A percentile compares a stretch with the other conserved stretches of the same genome.
Conservation (phyloP, 371 early-diverging fungal species). For the Rhizopus delemar region DNA sequence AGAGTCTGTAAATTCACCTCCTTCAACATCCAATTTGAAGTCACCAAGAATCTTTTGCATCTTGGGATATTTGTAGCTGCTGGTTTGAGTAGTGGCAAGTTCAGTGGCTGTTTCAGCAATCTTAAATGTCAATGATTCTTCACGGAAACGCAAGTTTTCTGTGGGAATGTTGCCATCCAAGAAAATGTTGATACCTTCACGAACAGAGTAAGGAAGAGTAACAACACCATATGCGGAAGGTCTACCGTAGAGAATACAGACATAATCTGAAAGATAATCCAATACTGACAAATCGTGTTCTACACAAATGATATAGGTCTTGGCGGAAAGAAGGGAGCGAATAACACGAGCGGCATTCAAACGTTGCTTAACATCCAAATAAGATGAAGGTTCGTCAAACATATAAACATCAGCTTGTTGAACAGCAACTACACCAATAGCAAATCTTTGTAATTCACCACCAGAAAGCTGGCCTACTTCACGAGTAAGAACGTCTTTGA, state of each 20-base stretch:
- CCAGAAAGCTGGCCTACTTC: slow-evolving; percentile 94
- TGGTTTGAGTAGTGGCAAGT: slow-evolving; percentile 58
- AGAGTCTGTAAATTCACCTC: slow-evolving; percentile 94
- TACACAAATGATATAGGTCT: slow-evolving; percentile 94
- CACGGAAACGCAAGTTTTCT: slow-evolving; percentile 99
- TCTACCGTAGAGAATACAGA: slow-evolving; percentile 98
- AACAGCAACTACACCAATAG: slow-evolving; percentile 90
- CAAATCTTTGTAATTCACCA: slow-evolving; percentile 99
- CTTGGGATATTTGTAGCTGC: slow-evolving; percentile 83
- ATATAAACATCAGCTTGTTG: slow-evolving; percentile 96
- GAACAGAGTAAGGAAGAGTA: slow-evolving; percentile 96
- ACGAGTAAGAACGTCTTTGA: slow-evolving; percentile 88
- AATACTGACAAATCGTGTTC: slow-evolving; percentile 99
- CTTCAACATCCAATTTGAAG: slow-evolving; percentile 84
- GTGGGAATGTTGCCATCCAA: slow-evolving; percentile 98
- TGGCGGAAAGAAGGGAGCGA: slow-evolving; percentile 78
- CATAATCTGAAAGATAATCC: slow-evolving; percentile 98
- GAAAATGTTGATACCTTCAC: slow-evolving; percentile 99
- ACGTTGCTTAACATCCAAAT: slow-evolving; percentile 99
- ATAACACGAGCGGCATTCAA: slow-evolving; percentile 96
- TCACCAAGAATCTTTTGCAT: slow-evolving; percentile 87
- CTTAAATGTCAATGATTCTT: slow-evolving; percentile 95
- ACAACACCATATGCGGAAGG: slow-evolving; percentile 99
- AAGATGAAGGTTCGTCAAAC: slow-evolving; percentile 99
- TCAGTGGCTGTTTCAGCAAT: slow-evolving; percentile 89